Base-by-base conservation (phyloP, 768 basidiomycete genomes). In the Suillus clintonianus region DNA sequence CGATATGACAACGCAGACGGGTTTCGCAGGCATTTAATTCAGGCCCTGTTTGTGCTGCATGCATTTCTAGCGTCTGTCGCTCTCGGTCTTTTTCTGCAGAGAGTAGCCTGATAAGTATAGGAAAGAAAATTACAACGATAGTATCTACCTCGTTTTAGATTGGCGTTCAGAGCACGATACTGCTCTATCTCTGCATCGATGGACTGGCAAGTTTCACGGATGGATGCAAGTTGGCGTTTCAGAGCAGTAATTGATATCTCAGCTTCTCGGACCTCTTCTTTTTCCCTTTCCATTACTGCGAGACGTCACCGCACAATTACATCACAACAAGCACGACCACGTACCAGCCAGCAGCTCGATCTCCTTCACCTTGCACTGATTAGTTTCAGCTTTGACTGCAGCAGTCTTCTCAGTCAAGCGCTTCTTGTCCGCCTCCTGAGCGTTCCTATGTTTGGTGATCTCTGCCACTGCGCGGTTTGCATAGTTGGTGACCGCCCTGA, bases 311-410 rank as follows among this genome's bases (percentile, higher is more conserved):
- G 51, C n/a, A 15, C 55, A 41, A 54, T 11, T 19, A 19, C 5
- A 9, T 41, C n/a, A 10, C 13, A 30, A 45, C 5, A 67, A 32
- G 27, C 22, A 61, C 39, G 24, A 51, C 4, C 27, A 78, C 85
- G n/a, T 73, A 94, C 94, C 85, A 62, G 86, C 84, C 3, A 93
- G 82, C 61, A 96, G 82, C 59, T 92, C 89, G 36, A 93, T 89
- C 76, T 95, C 94, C 69, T 81, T 84, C 59, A 91, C 72, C 68
- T 94, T 91, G 77, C 91, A 94, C 50, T 87, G 80, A 60, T 86
- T 88, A 2, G 85, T 94, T 74, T 94, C 89, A 0, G 79, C 69
- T 72, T 95, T 90, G 0, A 87, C 80, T 9, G 84, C 80, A 50
- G 86, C 82, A 10, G 78, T 85, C 71, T 85, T 86, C 56, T 94